Conservation (phyloP, 768 basidiomycete species). For the Asterophora lycoperdoides region DNA sequence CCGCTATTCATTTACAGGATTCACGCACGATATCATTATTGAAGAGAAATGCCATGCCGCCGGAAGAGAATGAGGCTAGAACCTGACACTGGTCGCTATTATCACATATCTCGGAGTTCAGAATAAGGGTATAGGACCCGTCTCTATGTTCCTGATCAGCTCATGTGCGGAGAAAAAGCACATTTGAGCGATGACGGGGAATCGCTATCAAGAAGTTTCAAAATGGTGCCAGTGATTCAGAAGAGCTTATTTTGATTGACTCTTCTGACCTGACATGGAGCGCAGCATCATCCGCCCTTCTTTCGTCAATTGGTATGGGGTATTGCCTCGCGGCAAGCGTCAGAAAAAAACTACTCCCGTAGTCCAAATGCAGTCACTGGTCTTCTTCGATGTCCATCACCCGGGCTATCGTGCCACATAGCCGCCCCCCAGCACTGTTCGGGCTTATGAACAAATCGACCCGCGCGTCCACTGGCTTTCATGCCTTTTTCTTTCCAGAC, state of each 20-base stretch:
- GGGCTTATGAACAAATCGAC: slow-evolving; percentile 10
- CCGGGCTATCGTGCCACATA: slow-evolving; percentile 13
- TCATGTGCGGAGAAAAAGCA: slow-evolving; percentile 1
- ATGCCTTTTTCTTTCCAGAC: slow-evolving; percentile 7
- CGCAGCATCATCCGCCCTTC: slow-evolving; percentile 15
- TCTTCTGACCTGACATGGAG: slow-evolving; percentile 14
- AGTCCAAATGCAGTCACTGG: slow-evolving; percentile 19
- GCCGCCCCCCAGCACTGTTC: slow-evolving; percentile 10
- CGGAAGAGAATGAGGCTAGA: slow-evolving; percentile 1
- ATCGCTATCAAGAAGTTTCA: slow-evolving; percentile 14
- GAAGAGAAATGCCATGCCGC: background rate
- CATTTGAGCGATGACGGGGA: background rate
- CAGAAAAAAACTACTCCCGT: slow-evolving; percentile 21
- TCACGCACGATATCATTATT: background rate
- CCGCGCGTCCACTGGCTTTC: slow-evolving; percentile 7
- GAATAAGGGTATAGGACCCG: background rate
- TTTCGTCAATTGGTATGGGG: slow-evolving; percentile 14
- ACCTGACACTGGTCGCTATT: background rate
- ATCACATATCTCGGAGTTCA: background rate
- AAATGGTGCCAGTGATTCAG: slow-evolving; percentile 10
- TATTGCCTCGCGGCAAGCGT: slow-evolving; percentile 22
- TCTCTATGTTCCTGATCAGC: slow-evolving; percentile 18
- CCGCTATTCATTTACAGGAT: background rate
- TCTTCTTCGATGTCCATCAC: slow-evolving; percentile 16
- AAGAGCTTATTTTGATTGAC: slow-evolving; percentile 11